A percentile compares a stretch with the other conserved stretches of the same genome.
These are phyloP conservation scores for Wallemia hederae DNA, from an alignment of 1,284 basidiomycete species.

Conservation along the genomic window DNA sequence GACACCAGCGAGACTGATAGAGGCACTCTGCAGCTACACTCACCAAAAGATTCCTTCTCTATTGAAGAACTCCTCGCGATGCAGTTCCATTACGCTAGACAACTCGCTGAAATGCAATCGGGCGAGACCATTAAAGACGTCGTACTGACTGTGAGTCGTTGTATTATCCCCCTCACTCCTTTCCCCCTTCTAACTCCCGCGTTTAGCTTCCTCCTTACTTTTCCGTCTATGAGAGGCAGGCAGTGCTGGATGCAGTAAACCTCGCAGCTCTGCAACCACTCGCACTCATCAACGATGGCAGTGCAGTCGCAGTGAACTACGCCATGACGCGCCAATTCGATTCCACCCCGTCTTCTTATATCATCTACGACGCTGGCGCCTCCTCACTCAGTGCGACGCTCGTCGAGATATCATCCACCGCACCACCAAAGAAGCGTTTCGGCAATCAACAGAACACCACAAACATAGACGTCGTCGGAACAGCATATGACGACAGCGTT, in stretches of 20 bases:
- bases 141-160: conserved; percentile 31
- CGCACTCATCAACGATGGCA: conserved; percentile 70
- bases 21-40: conserved; percentile 28
- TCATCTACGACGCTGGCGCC: conserved; percentile 84
- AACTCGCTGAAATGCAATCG: conserved; percentile 49
- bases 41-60: conserved; percentile 28
- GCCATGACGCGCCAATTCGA: conserved; percentile 80
- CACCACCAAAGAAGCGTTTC: conserved; percentile 12
- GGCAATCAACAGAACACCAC: conserved; percentile 27
- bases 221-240: conserved; percentile 58
- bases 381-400: conserved; percentile 63
- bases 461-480: conserved; percentile 40
- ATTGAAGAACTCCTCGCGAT: conserved; percentile 81
- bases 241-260: conserved; percentile 67
- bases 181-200: background rate
- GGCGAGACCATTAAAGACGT: conserved; percentile 47
- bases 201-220: conserved; percentile 43
- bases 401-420: conserved; percentile 36
- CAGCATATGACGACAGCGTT: conserved; percentile 46
- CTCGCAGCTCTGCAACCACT: conserved; percentile 60
- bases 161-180: background rate
- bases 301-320: conserved; percentile 62
- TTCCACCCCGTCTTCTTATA: conserved; percentile 41
- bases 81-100: conserved; percentile 69
- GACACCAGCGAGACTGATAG: conserved; percentile 12